These are phyloP conservation scores for Paratinospora sagittata DNA, from an alignment of 164 flowering plant species.

Conservation along the genomic window DNA sequence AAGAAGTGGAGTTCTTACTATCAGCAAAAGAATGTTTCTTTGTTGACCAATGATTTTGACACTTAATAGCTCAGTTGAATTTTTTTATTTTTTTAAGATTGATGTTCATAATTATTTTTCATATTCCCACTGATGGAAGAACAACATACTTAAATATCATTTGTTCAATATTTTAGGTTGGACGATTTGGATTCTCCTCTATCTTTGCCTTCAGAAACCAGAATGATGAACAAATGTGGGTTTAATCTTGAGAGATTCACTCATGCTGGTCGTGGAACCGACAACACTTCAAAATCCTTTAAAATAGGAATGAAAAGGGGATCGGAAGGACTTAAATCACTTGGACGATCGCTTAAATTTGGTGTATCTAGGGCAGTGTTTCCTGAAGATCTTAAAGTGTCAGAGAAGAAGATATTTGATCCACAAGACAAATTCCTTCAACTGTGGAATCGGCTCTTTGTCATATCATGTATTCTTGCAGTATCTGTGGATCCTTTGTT, in stretches of 20 bases:
- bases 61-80: background rate
- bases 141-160: conserved; percentile 3
- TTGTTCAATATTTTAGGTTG: conserved; percentile 46
- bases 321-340: conserved; percentile 81
- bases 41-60: background rate
- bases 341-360: conserved; percentile 77
- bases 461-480: conserved; percentile 81
- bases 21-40: background rate
- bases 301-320: conserved; percentile 74
- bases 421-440: conserved; percentile 86
- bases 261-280: conserved; percentile 29
- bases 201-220: conserved; percentile 51
- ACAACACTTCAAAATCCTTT: conserved; percentile 51
- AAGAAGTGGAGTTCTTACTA: background rate
- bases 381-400: conserved; percentile 83
- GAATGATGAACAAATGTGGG: conserved; percentile 51
- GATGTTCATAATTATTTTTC: background rate
- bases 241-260: conserved; percentile 53
- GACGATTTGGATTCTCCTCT: conserved; percentile 72
- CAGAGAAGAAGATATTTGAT: conserved; percentile 82
- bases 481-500: conserved; percentile 90
- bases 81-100: background rate
- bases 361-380: conserved; percentile 54
- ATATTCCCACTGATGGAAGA: conserved; percentile 3
- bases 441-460: conserved; percentile 68